phyloP scores from a whole-genome alignment of 2,329 filamentous ascomycete genomes.

The Aspergillus ibericus region DNA sequence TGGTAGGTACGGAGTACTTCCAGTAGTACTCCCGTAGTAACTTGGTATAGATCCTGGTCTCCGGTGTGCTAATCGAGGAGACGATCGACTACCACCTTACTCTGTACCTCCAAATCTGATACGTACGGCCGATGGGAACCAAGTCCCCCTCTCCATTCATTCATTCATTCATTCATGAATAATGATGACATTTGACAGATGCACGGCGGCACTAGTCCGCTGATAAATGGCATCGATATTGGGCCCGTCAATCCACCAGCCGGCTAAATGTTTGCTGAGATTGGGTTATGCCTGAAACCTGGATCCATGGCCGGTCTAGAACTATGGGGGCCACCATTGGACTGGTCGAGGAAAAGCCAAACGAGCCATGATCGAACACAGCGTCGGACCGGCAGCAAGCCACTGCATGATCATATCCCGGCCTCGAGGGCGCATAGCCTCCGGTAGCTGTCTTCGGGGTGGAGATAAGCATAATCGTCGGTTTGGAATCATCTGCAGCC shows the following conservation, averaged over 20 bases:
- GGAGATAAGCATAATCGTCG: background rate
- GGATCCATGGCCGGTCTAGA: background rate
- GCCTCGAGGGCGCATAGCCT: no score
- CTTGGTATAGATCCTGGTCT: no score
- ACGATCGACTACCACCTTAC: conserved; percentile 6
- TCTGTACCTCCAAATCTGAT: background rate
- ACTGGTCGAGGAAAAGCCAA: background rate
- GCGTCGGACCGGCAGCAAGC: background rate
- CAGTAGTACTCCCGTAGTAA: no score
- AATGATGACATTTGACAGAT: background rate
- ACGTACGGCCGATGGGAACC: no score
- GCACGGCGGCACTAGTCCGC: no score
- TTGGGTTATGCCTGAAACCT: background rate
- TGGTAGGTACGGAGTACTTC: no score
- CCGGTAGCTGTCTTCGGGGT: background rate
- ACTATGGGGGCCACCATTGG: background rate
- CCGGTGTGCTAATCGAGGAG: background rate
- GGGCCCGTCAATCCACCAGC: background rate
- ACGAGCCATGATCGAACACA: background rate
- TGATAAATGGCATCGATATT: background rate
- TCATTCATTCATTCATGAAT: background rate
- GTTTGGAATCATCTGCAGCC: background rate
- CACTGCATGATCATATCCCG: background rate
- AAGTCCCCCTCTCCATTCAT: background rate
- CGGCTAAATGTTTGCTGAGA: background rate